Percentiles rank a stretch among this genome's conserved stretches.
phyloP scores from a whole-genome alignment of 176 grass and related monocot genomes.

The Tillandsia fasciculata region DNA sequence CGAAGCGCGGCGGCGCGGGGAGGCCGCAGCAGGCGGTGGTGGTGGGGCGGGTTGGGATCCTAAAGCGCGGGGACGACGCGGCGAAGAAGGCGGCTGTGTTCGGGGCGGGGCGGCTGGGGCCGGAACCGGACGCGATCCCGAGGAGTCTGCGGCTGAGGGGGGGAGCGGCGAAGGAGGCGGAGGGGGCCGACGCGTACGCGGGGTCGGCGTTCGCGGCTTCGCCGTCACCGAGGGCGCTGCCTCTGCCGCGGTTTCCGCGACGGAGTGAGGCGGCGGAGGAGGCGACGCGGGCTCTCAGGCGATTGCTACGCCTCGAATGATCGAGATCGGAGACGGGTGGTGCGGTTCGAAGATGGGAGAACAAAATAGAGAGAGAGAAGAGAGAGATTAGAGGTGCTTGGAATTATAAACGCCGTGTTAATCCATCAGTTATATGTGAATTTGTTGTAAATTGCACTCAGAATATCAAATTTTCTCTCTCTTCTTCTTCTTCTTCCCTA shows the following conservation, averaged over 20 bases:
- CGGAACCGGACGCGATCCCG: not conserved
- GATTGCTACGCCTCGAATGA: constrained; percentile 16
- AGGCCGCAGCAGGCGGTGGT: not conserved
- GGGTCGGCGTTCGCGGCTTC: constrained; percentile 21
- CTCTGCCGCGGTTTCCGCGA: constrained; percentile 9
- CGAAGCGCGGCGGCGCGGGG: not conserved
- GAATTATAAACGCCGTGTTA: too few relatives aligned
- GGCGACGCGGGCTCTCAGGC: constrained; percentile 7
- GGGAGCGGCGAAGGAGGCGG: not conserved
- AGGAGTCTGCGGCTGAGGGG: not conserved
- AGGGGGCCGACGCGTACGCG: constrained; percentile 2
- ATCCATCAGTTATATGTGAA: too few relatives aligned
- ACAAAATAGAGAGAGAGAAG: too few relatives aligned
- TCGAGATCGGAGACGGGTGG: not conserved
- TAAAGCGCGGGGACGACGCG: not conserved
- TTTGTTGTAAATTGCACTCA: too few relatives aligned
- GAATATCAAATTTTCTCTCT: too few relatives aligned
- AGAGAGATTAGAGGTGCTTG: too few relatives aligned
- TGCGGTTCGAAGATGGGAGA: not conserved
- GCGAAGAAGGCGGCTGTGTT: not conserved
- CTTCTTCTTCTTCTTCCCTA: too few relatives aligned
- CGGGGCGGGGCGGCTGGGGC: not conserved
- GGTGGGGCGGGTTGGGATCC: not conserved
- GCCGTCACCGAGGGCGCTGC: constrained; percentile 16
- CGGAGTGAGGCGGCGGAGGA: constrained; percentile 1